Base-by-base conservation (phyloP, 75 land plant genomes). In the Selaginella tamariscina region DNA sequence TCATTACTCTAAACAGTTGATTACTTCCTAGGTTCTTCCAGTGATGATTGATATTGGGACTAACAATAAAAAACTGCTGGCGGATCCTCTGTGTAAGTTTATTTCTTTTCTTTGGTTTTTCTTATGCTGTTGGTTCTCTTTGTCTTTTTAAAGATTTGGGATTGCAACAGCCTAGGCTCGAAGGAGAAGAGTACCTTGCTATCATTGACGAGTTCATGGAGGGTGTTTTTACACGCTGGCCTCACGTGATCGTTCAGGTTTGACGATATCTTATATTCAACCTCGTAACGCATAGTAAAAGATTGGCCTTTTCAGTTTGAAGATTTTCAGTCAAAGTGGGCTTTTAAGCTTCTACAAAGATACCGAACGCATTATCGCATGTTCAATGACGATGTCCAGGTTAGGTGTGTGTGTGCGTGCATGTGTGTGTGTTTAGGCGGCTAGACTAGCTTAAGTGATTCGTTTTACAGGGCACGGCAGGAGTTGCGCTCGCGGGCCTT, bases 371-470 rank as follows among this genome's bases (percentile, higher is more conserved):
- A 56, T 9, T 95, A 82, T 55, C 76, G 99, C 54, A 87, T 87
- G 85, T 95, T 95, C 49, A 95, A 95, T 75, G 99, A 95, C 84
- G 99, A 95, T 81, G 88, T 95, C 24, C 99, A 95, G 86, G 98
- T 89, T n/a, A n/a, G n/a, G n/a, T n/a, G n/a, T n/a, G n/a, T n/a
- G n/a, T n/a, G n/a, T n/a, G n/a, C n/a, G n/a, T n/a, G n/a, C n/a
- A n/a, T n/a, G n/a, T n/a, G n/a, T n/a, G n/a, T n/a, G n/a, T n/a
- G n/a, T n/a, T n/a, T n/a, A n/a, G n/a, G n/a, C n/a, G n/a, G n/a
- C n/a, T n/a, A n/a, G n/a, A n/a, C 27, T 32, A 67, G 2, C 32
- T n/a, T 59, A 9, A n/a, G 21, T 22, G 27, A 8, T 5, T 63
- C 59, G 29, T 72, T 1, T 15, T 68, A 28, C 76, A 93, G 98